Evolutionary conservation across 179 eudicot genomes (phyloP), one percentile per base, ranked within the genome.

Genomic region (Patellifolia procumbens): DNA sequence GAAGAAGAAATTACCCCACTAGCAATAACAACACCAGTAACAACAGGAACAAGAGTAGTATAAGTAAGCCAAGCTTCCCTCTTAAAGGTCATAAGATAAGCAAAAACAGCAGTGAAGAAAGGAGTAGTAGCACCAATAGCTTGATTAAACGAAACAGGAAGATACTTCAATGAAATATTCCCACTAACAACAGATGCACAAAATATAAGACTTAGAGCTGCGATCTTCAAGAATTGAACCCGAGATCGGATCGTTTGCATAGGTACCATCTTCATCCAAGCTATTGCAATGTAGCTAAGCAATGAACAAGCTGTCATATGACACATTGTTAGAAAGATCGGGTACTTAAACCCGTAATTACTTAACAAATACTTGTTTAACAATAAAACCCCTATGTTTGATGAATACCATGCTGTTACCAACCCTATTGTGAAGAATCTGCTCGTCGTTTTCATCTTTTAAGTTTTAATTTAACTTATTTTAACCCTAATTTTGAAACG

Each of bases 111-210:
- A 6, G 97, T 93, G 49, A 93, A 93, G 35, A 93, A 93, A 0
- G 97, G 97, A 45, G 97, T 93, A 7, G 97, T 93, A 20, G 97
- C 96, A 46, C 97, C 97, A 51, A 93, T 84, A 1, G 97, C 97
- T 83, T 93, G 97, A 61, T 88, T 93, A 56, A 91, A 91, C 16
- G 92, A 88, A 42, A 91, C 97, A 15, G 97, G 97, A 24, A 91
- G 84, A 81, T 90, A 90, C 59, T 84, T 79, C 2, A 91, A 76
- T 9, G 97, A 91, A 31, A 91, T 80, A 42, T 91, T 91, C 22
- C 97, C 97, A 61, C 94, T 86, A 6, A 91, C 97, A 75, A 91
- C 97, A 19, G 97, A 91, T 3, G 87, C 81, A 56, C 97, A 90
- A 81, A 90, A 91, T 28, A 91, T 81, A 22, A 91, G 78, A 70